phyloP scores from a whole-genome alignment of 2,329 filamentous ascomycete genomes.

The Cladophialophora yegresii region DNA sequence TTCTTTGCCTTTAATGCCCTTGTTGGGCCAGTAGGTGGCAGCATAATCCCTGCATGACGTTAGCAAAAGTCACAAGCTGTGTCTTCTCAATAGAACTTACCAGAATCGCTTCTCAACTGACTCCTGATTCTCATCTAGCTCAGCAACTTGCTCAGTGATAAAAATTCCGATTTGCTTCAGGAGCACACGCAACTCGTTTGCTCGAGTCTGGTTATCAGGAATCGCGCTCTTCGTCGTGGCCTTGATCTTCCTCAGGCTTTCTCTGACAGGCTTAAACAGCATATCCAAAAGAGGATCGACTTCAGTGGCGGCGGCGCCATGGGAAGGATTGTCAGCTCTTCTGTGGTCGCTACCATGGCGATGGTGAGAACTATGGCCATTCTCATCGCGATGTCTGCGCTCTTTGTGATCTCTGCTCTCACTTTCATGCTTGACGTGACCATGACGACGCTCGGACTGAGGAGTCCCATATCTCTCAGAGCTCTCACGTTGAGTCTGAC shows the following conservation, averaged over 20 bases:
- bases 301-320: slow-evolving; percentile 41
- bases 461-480: slow-evolving; percentile 49
- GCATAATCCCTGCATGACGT: slow-evolving; percentile 48
- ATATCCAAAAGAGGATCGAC: slow-evolving; percentile 47
- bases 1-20: slow-evolving; percentile 41
- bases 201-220: slow-evolving; percentile 48
- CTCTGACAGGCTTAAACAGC: slow-evolving; percentile 52
- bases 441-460: slow-evolving; percentile 44
- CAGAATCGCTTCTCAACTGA: slow-evolving; percentile 50
- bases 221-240: slow-evolving; percentile 50
- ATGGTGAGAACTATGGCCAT: slow-evolving; percentile 34
- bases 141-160: slow-evolving; percentile 43
- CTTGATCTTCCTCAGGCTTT: slow-evolving; percentile 48
- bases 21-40: slow-evolving; percentile 52
- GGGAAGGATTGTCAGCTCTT: slow-evolving; percentile 43
- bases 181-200: slow-evolving; percentile 47
- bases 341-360: slow-evolving; percentile 36
- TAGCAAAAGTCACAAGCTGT: slow-evolving; percentile 30
- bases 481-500: slow-evolving; percentile 47
- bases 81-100: slow-evolving; percentile 40
- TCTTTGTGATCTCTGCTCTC: slow-evolving; percentile 36
- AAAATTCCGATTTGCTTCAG: slow-evolving; percentile 52
- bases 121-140: slow-evolving; percentile 44
- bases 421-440: slow-evolving; percentile 39
- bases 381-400: slow-evolving; percentile 36